Evolutionary conservation across 2,329 filamentous ascomycete species (phyloP).

Genomic region (Fusarium subglutinans): DNA sequence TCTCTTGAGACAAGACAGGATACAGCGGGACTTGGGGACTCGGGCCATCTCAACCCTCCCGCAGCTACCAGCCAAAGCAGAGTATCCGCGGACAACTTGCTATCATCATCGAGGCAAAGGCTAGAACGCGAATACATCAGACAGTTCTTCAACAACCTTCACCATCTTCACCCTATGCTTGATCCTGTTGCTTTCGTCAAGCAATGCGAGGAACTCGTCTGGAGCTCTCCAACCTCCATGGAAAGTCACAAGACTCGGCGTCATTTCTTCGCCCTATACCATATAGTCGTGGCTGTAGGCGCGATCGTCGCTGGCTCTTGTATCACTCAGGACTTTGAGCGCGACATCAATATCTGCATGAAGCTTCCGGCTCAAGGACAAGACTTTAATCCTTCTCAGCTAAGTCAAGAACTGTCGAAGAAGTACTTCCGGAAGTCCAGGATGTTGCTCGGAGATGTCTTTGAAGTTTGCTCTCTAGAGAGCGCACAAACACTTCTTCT

Average conservation of each 20-base stretch:
- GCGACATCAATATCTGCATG: background rate
- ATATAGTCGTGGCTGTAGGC: background rate
- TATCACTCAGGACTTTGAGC: background rate
- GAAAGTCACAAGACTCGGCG: background rate
- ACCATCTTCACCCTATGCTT: background rate
- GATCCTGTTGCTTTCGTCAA: background rate
- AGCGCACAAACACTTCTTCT: background rate
- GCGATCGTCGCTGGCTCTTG: background rate
- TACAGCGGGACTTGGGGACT: background rate
- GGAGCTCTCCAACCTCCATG: background rate
- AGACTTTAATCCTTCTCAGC: background rate
- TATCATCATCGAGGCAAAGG: background rate
- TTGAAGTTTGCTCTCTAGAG: background rate
- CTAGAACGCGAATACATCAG: conserved; percentile 1
- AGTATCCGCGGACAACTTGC: background rate
- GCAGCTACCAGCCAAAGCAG: background rate
- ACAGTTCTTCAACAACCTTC: background rate
- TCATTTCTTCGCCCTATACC: background rate
- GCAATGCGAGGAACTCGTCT: background rate
- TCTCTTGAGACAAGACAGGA: background rate
- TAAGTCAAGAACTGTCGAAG: background rate
- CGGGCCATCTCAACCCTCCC: background rate
- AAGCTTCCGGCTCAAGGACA: background rate
- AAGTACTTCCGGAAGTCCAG: conserved; percentile 1
- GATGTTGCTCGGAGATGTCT: background rate